Evolutionary conservation across 352 stramenopile genomes (phyloP), one percentile per base, ranked within the genome.

Genomic region (Plasmopara viticola): DNA sequence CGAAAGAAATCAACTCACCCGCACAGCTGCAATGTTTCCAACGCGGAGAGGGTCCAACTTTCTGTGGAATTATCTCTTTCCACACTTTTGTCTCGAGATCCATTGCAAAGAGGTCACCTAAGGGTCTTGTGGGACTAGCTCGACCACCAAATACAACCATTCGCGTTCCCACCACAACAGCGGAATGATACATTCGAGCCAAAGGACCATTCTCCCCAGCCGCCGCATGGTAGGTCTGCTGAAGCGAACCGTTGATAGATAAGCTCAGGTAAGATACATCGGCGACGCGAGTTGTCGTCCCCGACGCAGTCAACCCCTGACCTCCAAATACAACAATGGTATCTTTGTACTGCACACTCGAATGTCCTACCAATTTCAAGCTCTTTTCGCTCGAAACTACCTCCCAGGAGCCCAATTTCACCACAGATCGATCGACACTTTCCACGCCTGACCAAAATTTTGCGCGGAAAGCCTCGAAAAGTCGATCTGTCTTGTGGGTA

Each of bases 141-240:
- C 84, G 84, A 34, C 84, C 84, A 43, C 84, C 84, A 69, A 94
- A 93, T 4, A 94, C 58, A 34, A 93, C 28, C 82, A 94, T 90
- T 4, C 64, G 56, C 41, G 64, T 67, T 41, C 49, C 54, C 4
- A 80, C 53, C 13, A 86, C 54, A 28, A 78, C 70, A 13, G 78
- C 74, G 14, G 80, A 85, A 58, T 94, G 83, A 35, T 91, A 73
- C 80, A 91, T 94, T 10, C 83, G 62, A 9, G 80, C 51, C 6
- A 57, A 70, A n/a, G 73, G 74, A 9, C 61, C 55, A 64, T 46
- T 25, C 10, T 15, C 38, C 10, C 53, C 44, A 1, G 56, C 44
- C 5, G 44, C 13, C 5, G 55, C 45, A 15, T 69, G 52, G 38
- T 68, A 70, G 12, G 61, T 58, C 10, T 67, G 42, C 40, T 72